Evolutionary conservation across 306 rosid genomes (phyloP), one percentile per base, ranked within the genome.

Genomic region (Corylus americana): DNA sequence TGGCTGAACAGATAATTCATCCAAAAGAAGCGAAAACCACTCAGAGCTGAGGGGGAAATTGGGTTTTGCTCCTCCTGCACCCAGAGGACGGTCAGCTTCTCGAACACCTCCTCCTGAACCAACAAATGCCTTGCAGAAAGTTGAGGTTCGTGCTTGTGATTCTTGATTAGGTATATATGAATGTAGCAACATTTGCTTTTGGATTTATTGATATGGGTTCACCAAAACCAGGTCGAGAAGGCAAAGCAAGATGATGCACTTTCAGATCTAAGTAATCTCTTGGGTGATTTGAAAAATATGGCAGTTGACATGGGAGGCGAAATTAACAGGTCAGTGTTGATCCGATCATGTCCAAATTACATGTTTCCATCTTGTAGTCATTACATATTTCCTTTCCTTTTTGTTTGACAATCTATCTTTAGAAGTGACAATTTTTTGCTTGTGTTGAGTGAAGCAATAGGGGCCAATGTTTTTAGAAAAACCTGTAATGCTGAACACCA

Each of bases 251-350:
- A 96, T 35, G 94, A 90, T 78, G 96, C 81, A 68, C 94, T 96
- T 47, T 81, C 89, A 8, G 98, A 89, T 83, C 75, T 96, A 47
- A 96, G 99, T 82, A 83, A 88, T 69, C 91, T 96, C 69, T 80
- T 96, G 84, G 99, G 97, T 25, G 99, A 93, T 87, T 86, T 96
- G 92, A 96, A 93, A 93, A 89, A 87, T 17, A 91, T 96, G 97
- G 99, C 99, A 7, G 18, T 84, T 71, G 83, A 78, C 69, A 96
- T 96, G 97, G 99, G 99, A 82, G 4, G 78, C 75, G 99, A 96
- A 86, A 90, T 96, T 51, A 88, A 93, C 74, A 91, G 87, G 99
- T 93, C 17, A 29, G 44, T 76, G 17, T 31, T 11, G 66, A 18
- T 54, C 70, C 44, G 13, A 42, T 20, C 27, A 68, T 0, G 0